Conservation (phyloP, 2,329 filamentous ascomycete species). For the Fusarium humuli region DNA sequence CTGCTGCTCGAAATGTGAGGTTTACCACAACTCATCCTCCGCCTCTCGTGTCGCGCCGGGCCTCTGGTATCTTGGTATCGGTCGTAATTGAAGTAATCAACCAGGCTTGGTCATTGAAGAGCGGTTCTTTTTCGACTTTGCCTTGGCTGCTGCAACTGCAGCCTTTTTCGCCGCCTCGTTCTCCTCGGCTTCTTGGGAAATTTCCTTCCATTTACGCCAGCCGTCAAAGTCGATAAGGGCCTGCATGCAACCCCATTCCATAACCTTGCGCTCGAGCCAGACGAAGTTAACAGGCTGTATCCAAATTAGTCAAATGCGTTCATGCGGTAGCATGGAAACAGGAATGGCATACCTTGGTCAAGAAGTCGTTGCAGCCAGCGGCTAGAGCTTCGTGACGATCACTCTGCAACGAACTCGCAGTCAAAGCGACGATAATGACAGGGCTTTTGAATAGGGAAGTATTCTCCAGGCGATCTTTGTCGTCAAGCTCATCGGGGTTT, state of each 20-base stretch:
- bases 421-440: constrained; percentile 97
- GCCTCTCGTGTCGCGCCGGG: neutral
- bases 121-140: constrained; percentile 60
- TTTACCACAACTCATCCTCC: neutral
- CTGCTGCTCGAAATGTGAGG: constrained; percentile 16
- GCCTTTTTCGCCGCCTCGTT: constrained; percentile 58
- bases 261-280: constrained; percentile 97
- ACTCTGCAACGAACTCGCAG: constrained; percentile 92
- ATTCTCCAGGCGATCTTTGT: constrained; percentile 76
- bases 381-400: constrained; percentile 95
- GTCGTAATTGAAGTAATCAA: constrained; percentile 12
- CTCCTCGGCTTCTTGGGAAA: constrained; percentile 63
- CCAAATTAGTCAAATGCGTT: constrained; percentile 21
- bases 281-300: constrained; percentile 92
- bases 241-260: constrained; percentile 99
- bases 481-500: constrained; percentile 61
- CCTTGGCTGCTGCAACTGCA: constrained; percentile 49
- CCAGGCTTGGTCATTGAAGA: constrained; percentile 50
- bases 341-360: constrained; percentile 83
- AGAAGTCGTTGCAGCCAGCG: constrained; percentile 96
- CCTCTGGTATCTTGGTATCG: neutral
- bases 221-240: constrained; percentile 98
- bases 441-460: constrained; percentile 88
- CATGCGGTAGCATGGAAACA: neutral
- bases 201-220: constrained; percentile 97